Evolutionary conservation across 768 basidiomycete genomes (phyloP).

Genomic region (Rubroboletus satanas): DNA sequence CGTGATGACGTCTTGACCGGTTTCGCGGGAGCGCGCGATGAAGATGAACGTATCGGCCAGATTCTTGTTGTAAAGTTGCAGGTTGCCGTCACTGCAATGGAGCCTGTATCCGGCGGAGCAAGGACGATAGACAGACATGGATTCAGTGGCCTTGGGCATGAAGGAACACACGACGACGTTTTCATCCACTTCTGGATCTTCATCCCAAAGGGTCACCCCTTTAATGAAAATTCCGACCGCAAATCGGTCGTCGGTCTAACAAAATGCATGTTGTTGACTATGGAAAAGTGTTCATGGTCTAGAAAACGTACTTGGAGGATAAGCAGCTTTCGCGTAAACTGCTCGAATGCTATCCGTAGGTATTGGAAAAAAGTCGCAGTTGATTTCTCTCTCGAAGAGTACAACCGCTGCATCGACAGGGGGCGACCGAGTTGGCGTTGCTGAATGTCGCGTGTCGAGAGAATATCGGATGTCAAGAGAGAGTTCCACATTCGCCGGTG

Average conservation of each 20-base stretch:
- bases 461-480: constrained; percentile 55
- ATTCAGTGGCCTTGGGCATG: constrained; percentile 48
- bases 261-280: neutral
- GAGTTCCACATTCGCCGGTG: constrained; percentile 62
- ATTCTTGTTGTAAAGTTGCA: constrained; percentile 58
- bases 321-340: constrained; percentile 56
- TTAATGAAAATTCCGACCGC: constrained; percentile 61
- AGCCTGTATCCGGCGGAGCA: constrained; percentile 53
- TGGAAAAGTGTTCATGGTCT: too few species aligned
- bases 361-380: constrained; percentile 60
- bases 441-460: constrained; percentile 48
- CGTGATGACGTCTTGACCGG: constrained; percentile 44
- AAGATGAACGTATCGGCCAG: constrained; percentile 56
- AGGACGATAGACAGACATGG: constrained; percentile 46
- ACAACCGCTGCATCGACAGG: constrained; percentile 56
- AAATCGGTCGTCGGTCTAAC: constrained; percentile 59
- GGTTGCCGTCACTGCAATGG: constrained; percentile 49
- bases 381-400: constrained; percentile 52
- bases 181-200: constrained; percentile 53
- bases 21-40: constrained; percentile 44
- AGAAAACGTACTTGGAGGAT: constrained; percentile 47
- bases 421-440: constrained; percentile 49
- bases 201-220: constrained; percentile 54
- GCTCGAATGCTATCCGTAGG: constrained; percentile 49
- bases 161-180: constrained; percentile 64